Conservation (phyloP, 768 basidiomycete genomes). For the Lentinula detonsa region DNA sequence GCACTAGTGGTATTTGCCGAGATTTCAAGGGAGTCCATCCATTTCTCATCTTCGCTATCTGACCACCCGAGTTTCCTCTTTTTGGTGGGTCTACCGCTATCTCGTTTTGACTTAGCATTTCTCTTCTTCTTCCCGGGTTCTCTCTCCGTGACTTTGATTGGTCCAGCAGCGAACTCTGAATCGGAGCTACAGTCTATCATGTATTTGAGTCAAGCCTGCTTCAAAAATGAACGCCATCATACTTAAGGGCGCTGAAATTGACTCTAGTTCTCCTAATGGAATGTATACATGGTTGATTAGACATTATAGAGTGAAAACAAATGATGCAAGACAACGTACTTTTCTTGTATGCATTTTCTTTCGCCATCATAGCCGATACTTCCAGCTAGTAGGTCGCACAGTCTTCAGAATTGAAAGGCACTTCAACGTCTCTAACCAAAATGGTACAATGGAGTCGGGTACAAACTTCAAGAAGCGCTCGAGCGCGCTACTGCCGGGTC, state of each 20-base stretch:
- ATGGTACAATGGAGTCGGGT: too few relatives aligned
- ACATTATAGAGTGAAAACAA: not conserved
- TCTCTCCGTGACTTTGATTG: slow-evolving; percentile 14
- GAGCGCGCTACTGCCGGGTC: too few relatives aligned
- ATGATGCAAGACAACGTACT: not conserved
- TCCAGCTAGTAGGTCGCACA: not conserved
- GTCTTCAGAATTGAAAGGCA: too few relatives aligned
- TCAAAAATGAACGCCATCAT: not conserved
- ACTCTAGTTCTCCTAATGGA: not conserved
- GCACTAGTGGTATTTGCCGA: not conserved
- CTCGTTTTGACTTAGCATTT: slow-evolving; percentile 9
- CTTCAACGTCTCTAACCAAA: too few relatives aligned
- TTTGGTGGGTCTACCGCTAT: not conserved
- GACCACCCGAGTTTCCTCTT: not conserved
- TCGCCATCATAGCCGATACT: not conserved
- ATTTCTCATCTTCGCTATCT: not conserved
- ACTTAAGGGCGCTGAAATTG: slow-evolving; percentile 8
- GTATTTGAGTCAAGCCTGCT: not conserved
- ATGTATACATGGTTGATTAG: not conserved
- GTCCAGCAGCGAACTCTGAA: slow-evolving; percentile 41
- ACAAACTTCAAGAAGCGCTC: too few relatives aligned
- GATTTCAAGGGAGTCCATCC: not conserved
- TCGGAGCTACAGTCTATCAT: slow-evolving; percentile 39
- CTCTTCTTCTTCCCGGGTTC: slow-evolving; percentile 21
- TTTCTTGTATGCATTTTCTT: not conserved